These are phyloP conservation scores for Pichia sp. DNA, from an alignment of 1,139 yeast species.

Conservation along the genomic window DNA sequence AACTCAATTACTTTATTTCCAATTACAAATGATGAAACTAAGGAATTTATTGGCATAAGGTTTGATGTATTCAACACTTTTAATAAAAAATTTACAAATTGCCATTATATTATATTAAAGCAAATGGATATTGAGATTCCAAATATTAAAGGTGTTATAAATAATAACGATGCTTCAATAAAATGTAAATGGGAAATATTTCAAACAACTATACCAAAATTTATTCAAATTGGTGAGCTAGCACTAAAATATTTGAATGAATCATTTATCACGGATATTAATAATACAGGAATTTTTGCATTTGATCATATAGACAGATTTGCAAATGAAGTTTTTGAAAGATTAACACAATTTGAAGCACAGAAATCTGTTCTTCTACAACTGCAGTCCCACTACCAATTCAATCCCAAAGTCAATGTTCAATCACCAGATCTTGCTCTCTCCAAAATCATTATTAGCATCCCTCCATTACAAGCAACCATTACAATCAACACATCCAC, in stretches of 20 bases:
- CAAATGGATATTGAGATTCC: conserved; percentile 14
- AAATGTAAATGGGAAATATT: conserved; percentile 31
- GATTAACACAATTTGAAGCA: conserved; percentile 20
- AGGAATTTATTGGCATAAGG: conserved; percentile 36
- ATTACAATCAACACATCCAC: neutral
- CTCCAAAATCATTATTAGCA: neutral
- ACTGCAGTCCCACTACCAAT: neutral
- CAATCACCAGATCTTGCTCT: neutral
- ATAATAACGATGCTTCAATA: neutral
- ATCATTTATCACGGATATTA: neutral
- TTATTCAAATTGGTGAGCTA: conserved; percentile 26
- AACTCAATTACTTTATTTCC: conserved; percentile 44
- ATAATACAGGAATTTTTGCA: neutral
- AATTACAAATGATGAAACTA: conserved; percentile 20
- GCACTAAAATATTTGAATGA: conserved; percentile 13
- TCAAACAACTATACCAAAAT: conserved; percentile 40
- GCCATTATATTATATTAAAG: conserved; percentile 38
- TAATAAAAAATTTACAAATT: conserved; percentile 28
- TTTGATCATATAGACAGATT: conserved; percentile 18
- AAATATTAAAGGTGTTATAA: conserved; percentile 15
- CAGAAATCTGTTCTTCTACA: conserved; percentile 11
- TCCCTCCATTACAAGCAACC: neutral
- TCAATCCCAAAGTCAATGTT: neutral
- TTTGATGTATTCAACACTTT: conserved; percentile 36
- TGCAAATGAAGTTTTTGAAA: conserved; percentile 20